phyloP scores from a whole-genome alignment of 2,329 filamentous ascomycete genomes.

The Colletotrichum gigasporum region DNA sequence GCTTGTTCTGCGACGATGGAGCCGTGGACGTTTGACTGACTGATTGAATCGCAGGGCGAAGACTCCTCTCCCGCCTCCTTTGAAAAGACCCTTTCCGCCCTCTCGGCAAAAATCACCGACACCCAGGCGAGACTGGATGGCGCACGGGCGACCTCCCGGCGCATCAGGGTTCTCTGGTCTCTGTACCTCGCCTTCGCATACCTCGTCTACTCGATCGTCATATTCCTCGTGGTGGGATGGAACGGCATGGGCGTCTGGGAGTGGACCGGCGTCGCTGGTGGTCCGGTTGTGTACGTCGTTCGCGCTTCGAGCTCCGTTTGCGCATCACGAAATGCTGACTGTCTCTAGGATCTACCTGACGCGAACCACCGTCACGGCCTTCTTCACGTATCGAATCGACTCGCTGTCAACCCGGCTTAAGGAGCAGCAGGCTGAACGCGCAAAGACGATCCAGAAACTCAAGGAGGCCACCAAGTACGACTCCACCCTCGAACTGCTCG shows the following conservation, averaged over 20 bases:
- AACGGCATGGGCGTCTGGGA: constrained; percentile 79
- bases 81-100: constrained; percentile 85
- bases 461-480: constrained; percentile 97
- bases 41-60: constrained; percentile 65
- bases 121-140: constrained; percentile 79
- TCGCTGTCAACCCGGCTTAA: constrained; percentile 75
- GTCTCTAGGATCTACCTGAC: constrained; percentile 78
- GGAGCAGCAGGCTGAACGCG: constrained; percentile 79
- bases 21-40: too few relatives aligned
- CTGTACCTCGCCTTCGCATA: constrained; percentile 93
- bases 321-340: constrained; percentile 10
- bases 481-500: constrained; percentile 88
- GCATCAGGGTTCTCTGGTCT: constrained; percentile 86
- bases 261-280: constrained; percentile 80
- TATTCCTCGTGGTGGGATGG: constrained; percentile 86
- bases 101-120: constrained; percentile 84
- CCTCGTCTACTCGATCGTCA: constrained; percentile 83
- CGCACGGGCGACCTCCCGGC: constrained; percentile 76
- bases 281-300: constrained; percentile 75
- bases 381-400: constrained; percentile 85
- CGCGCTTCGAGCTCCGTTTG: neutral
- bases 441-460: constrained; percentile 89
- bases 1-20: neutral
- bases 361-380: constrained; percentile 71
- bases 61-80: constrained; percentile 89